Conservation (phyloP, 306 rosid genomes). For the Fagus sylvatica region DNA sequence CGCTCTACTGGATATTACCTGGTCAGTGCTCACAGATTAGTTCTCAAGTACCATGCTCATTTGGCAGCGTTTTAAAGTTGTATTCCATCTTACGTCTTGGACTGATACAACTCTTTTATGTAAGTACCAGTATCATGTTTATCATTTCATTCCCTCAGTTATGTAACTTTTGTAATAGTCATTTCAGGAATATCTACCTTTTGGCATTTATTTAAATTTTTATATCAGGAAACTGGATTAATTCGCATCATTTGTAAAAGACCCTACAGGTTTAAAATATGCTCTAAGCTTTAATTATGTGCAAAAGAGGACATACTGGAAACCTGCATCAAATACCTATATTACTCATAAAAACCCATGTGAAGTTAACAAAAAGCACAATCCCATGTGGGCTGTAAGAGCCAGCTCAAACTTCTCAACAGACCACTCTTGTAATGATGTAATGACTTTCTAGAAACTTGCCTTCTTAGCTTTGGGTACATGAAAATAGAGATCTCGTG, state of each 20-base stretch:
- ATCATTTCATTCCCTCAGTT: neutral
- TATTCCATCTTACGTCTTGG: conserved; percentile 66
- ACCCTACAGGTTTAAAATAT: neutral
- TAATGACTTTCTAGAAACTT: neutral
- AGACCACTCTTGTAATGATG: neutral
- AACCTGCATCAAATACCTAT: neutral
- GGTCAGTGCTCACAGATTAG: conserved; percentile 46
- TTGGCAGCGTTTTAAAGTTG: conserved; percentile 51
- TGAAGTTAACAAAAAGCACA: neutral
- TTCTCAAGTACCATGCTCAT: conserved; percentile 49
- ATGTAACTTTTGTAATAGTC: neutral
- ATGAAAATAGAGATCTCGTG: neutral
- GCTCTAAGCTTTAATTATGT: neutral
- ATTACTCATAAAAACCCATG: neutral
- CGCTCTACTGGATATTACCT: conserved; percentile 77
- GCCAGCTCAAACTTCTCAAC: neutral
- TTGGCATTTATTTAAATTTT: neutral
- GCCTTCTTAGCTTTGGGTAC: neutral
- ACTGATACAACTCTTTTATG: conserved; percentile 75
- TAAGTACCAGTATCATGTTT: conserved; percentile 42
- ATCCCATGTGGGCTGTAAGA: neutral
- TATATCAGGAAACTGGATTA: neutral
- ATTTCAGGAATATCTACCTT: neutral
- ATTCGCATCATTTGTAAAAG: neutral
- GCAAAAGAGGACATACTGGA: neutral